phyloP scores from a whole-genome alignment of 1,139 yeast genomes.

The Candida neerlandica region DNA sequence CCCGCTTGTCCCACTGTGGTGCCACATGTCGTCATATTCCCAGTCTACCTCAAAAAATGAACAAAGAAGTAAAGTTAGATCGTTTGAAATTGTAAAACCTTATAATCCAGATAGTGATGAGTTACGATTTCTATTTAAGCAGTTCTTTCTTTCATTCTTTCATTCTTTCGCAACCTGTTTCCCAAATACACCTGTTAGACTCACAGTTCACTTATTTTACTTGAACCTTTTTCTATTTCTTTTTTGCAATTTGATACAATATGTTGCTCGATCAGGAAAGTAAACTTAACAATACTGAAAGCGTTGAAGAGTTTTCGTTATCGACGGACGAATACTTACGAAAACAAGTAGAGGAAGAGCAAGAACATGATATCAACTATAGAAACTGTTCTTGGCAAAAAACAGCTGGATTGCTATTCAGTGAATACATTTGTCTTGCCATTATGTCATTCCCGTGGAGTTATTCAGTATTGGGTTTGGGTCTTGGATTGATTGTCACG shows the following conservation, averaged over 20 bases:
- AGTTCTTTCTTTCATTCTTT: not conserved
- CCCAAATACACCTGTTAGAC: not conserved
- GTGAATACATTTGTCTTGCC: conserved; percentile 64
- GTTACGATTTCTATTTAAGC: not conserved
- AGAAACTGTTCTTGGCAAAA: conserved; percentile 59
- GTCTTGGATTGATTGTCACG: conserved; percentile 60
- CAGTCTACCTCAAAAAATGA: no score
- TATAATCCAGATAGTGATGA: not conserved
- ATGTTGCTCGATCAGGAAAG: not conserved
- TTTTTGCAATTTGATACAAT: not conserved
- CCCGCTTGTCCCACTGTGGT: no score
- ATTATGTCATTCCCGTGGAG: conserved; percentile 70
- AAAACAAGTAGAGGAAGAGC: conserved; percentile 14
- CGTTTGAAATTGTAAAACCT: no score
- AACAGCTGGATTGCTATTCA: conserved; percentile 58
- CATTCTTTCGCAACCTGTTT: not conserved
- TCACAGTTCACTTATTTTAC: not conserved
- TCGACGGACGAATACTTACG: conserved; percentile 15
- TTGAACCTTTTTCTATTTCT: not conserved
- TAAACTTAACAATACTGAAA: not conserved
- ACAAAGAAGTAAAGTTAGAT: no score
- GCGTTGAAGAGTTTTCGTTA: conserved; percentile 4
- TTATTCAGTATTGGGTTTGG: conserved; percentile 58
- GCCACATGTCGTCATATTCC: no score
- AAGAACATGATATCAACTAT: conserved; percentile 40